These are phyloP conservation scores for Neopestalotiopsis clavispora DNA, from an alignment of 2,329 filamentous ascomycete genomes.

Conservation along the genomic window DNA sequence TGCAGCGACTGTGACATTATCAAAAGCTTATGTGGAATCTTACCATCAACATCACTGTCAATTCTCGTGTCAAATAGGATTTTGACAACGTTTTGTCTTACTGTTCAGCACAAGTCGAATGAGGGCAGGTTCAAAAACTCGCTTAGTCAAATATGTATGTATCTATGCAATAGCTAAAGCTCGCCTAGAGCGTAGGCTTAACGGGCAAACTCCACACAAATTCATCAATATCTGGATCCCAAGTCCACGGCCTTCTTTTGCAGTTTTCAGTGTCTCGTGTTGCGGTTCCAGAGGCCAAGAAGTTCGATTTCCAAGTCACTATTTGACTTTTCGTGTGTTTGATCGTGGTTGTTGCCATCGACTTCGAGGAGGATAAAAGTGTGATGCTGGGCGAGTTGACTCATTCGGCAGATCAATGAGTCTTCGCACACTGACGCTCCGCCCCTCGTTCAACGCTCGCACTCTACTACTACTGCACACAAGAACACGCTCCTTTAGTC, in stretches of 20 bases:
- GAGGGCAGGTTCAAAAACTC: not conserved
- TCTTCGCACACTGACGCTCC: conserved; percentile 4
- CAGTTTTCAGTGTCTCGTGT: not conserved
- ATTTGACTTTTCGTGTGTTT: not conserved
- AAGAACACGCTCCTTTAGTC: not conserved
- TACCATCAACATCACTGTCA: no score
- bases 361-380: not conserved
- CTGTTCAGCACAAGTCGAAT: no score
- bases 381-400: conserved; percentile 5
- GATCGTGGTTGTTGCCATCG: not conserved
- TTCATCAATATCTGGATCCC: not conserved
- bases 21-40: no score
- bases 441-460: not conserved
- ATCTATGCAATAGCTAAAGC: not conserved
- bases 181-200: not conserved
- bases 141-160: conserved; percentile 3
- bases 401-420: conserved; percentile 13
- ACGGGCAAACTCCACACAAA: not conserved
- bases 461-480: not conserved
- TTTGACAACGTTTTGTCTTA: no score
- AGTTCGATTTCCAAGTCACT: not conserved
- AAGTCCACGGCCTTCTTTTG: not conserved
- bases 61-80: no score
- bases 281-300: not conserved
- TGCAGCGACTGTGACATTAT: no score